A percentile compares a stretch with the other conserved stretches of the same genome.
phyloP scores from a whole-genome alignment of 257 asterid species.

The Nyctanthes arbortristis region DNA sequence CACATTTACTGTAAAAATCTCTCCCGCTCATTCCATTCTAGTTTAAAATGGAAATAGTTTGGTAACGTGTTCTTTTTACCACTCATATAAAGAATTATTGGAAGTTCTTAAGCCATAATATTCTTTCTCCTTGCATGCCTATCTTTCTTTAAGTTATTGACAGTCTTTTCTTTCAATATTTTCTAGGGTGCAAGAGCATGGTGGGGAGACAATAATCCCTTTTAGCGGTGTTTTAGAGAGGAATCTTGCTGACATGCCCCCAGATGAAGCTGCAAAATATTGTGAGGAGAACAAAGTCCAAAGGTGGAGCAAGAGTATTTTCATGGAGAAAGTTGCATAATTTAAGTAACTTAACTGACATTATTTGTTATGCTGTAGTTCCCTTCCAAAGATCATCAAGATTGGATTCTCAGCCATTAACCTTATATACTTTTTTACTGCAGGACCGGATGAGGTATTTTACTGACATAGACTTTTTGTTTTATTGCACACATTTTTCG shows the following conservation, averaged over 20 bases:
- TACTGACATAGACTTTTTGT: background rate
- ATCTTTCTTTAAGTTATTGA: background rate
- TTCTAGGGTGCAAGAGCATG: constrained; percentile 99
- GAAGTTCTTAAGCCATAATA: background rate
- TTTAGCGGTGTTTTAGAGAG: constrained; percentile 92
- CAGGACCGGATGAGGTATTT: constrained; percentile 99
- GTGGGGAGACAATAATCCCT: constrained; percentile 89
- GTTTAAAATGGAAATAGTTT: too few species aligned
- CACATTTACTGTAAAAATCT: too few species aligned
- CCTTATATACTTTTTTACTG: constrained; percentile 97
- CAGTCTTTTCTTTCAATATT: constrained; percentile 19
- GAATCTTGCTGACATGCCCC: constrained; percentile 77
- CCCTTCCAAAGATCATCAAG: constrained; percentile 90
- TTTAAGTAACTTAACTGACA: constrained; percentile 23
- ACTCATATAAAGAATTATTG: background rate
- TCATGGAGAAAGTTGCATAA: constrained; percentile 5
- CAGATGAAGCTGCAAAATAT: constrained; percentile 88
- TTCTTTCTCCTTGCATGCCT: background rate
- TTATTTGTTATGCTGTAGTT: constrained; percentile 51
- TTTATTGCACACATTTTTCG: background rate
- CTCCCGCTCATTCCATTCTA: too few species aligned
- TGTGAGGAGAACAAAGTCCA: constrained; percentile 93
- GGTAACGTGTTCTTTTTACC: too few species aligned
- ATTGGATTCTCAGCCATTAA: constrained; percentile 98
- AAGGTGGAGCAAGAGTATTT: constrained; percentile 59